Evolutionary conservation across 228 moss, liverwort and hornwort species (phyloP).

Genomic region (Sphagnum fallax): DNA sequence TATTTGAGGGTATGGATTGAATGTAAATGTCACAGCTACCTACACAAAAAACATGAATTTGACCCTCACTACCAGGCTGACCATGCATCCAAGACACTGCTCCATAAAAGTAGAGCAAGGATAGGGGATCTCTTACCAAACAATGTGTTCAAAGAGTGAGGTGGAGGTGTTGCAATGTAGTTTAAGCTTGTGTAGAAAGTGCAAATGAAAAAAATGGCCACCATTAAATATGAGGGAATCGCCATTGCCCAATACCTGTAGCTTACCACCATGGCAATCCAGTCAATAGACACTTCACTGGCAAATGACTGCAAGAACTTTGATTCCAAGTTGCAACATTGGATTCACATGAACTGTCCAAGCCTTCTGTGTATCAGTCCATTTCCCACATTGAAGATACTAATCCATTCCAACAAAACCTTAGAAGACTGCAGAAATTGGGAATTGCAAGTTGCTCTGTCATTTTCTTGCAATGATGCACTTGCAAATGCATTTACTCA

Average conservation of each 20-base stretch:
- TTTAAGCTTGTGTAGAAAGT: slow-evolving; percentile 63
- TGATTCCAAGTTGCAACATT: background rate
- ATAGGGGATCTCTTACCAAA: slow-evolving; percentile 23
- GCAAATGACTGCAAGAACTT: background rate
- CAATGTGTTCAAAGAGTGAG: slow-evolving; percentile 46
- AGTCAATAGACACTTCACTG: background rate
- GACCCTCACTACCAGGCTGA: background rate
- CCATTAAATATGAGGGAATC: slow-evolving; percentile 69
- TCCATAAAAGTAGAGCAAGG: background rate
- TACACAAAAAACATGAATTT: too few species aligned
- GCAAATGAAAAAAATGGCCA: slow-evolving; percentile 50
- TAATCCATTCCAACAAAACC: too few species aligned
- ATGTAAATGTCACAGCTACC: too few species aligned
- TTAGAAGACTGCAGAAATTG: too few species aligned
- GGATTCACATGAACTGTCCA: too few species aligned
- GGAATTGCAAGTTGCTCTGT: too few species aligned
- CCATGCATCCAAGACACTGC: background rate
- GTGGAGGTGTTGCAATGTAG: slow-evolving; percentile 64
- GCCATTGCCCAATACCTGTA: slow-evolving; percentile 92
- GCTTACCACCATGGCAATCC: background rate
- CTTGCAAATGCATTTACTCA: background rate
- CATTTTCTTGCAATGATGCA: background rate
- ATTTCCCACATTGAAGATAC: background rate
- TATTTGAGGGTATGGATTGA: background rate
- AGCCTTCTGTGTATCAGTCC: background rate